Percentiles rank a stretch among this genome's conserved stretches.
Conservation (phyloP, 2,329 filamentous ascomycete species). For the Apiospora kogelbergensis region DNA sequence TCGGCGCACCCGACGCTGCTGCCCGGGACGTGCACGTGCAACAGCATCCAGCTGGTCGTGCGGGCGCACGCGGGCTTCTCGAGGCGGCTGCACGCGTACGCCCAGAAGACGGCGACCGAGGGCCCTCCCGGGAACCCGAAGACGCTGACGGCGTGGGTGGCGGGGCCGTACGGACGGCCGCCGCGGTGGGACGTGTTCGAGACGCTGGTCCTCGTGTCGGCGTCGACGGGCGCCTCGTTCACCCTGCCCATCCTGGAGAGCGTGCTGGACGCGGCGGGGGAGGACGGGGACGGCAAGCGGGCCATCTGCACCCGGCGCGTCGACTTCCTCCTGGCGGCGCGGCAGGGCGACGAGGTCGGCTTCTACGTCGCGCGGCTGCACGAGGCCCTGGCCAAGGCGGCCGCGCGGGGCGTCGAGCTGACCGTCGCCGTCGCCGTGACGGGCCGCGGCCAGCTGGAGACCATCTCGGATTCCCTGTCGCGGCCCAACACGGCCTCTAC, state of each 20-base stretch:
- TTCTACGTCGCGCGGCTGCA: constrained; percentile 54
- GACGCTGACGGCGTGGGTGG: constrained; percentile 47
- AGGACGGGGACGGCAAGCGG: too few species aligned
- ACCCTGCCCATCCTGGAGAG: constrained; percentile 60
- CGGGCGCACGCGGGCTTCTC: constrained; percentile 59
- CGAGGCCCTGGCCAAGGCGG: constrained; percentile 42
- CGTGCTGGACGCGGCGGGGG: constrained; percentile 40
- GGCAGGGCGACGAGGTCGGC: constrained; percentile 51
- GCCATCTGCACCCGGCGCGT: constrained; percentile 51
- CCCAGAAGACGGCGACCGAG: constrained; percentile 34
- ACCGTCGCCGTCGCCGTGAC: constrained; percentile 57
- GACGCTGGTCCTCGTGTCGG: constrained; percentile 58
- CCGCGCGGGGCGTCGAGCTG: constrained; percentile 47
- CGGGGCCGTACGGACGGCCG: constrained; percentile 56
- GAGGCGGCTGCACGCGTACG: constrained; percentile 48
- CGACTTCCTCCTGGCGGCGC: constrained; percentile 53
- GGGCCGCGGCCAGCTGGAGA: constrained; percentile 29
- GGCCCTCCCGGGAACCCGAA: constrained; percentile 18
- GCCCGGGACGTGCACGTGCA: constrained; percentile 53
- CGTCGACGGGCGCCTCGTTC: constrained; percentile 64
- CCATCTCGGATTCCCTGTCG: constrained; percentile 10
- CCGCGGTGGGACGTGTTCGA: constrained; percentile 59
- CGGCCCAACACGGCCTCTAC: constrained; percentile 14
- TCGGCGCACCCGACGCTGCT: constrained; percentile 51
- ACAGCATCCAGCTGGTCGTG: constrained; percentile 59